Base-by-base conservation (phyloP, 352 stramenopile genomes). In the Phytophthora palmivora region DNA sequence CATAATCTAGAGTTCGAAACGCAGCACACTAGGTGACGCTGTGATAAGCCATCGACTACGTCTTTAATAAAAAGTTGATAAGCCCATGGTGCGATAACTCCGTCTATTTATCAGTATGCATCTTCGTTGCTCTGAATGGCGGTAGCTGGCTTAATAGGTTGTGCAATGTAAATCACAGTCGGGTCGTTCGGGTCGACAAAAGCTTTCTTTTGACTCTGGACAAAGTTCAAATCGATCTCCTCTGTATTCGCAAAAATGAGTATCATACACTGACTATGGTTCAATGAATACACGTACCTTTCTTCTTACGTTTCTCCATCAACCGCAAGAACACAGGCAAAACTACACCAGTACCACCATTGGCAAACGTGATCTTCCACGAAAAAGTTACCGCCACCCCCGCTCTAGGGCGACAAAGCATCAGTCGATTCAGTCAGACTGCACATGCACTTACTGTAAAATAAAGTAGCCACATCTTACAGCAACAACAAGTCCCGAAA, bases 111-210 rank as follows among this genome's bases (percentile, higher is more conserved):
- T 6, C 6, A n/a, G n/a, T n/a, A n/a, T 28, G 24, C 24, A 28
- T 6, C 24, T 34, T 54, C 43, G 3, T 9, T 43, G 33, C 5
- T 34, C 33, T 54, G 47, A 21, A 54, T 21, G 36, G 34, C 22
- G 16, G 33, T 15, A 33, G 41, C 37, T 47, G 64, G 60, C 21
- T 70, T 75, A 19, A 83, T 74, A 12, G 87, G 84, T 58, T 95
- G 87, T 8, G 78, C 74, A 28, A 94, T 85, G 62, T 94, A 95
- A 67, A 95, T 89, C 28, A 92, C 74, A 2, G 84, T 91, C 4
- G 88, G 88, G 44, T 96, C 88, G 74, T 94, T 95, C 36, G 88
- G 88, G 45, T 95, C 87, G 19, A 95, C 82, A 70, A 91, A 95
- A 8, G 87, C 87, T 38, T 88, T 89, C 45, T 93, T 89, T 67